Evolutionary conservation across 441 rosid genomes (phyloP), one percentile per base, ranked within the genome.

Genomic region (Geranium incanum): DNA sequence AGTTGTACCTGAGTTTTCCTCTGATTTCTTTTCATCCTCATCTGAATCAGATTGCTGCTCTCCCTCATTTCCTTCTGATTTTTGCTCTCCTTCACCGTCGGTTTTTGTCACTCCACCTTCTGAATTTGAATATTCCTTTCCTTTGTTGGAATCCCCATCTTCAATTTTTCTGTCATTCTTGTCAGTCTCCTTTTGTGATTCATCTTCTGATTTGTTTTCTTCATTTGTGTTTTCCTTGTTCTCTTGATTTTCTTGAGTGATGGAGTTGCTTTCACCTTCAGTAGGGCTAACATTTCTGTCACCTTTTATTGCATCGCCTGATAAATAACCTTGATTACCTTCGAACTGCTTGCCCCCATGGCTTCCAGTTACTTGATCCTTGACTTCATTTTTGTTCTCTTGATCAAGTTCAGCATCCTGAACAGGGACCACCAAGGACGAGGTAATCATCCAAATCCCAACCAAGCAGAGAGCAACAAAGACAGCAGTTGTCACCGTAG

Each of bases 401-500:
- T 84, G 78, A 70, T 83, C 75, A 67, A 76, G 85, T 60, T 91
- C 93, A n/a, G 78, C 83, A 75, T 70, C 86, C 77, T 84, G 86
- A 64, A 78, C 85, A 0, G 99, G 92, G 71, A 78, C 87, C 16
- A 83, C 77, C 15, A 90, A 86, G 0, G 97, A 90, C 0, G 97
- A 92, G 7, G 92, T 90, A 88, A 94, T 84, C 95, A 94, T 94
- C 99, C 99, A 94, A 41, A 89, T 82, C 64, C 97, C 99, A 50
- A 90, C 91, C 80, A 94, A 84, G 74, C 95, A 90, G 9, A 94
- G 78, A 28, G 90, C 95, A 79, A 94, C 91, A 64, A 94, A 90
- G 66, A 89, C 89, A 48, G 87, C 88, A 66, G 89, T 79, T 0
- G 91, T 84, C 81, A 92, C 87, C 0, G 87, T 90, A 6, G 97